Percentiles rank a stretch among this genome's conserved stretches.
Evolutionary conservation across 2,329 filamentous ascomycete genomes (phyloP).

Genomic region (Diaporthe amygdali): DNA sequence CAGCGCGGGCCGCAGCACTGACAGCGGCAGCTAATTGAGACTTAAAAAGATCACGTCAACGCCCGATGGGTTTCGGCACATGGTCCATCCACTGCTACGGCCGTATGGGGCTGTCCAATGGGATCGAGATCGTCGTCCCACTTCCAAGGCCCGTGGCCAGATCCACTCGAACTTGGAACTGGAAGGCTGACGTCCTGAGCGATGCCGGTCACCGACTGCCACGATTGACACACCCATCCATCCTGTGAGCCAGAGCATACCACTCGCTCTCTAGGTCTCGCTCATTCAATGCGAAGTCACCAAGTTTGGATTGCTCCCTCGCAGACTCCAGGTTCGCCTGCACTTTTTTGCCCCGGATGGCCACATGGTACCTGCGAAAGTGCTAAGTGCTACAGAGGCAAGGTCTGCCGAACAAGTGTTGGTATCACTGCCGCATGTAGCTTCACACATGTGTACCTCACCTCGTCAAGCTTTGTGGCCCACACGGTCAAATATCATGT

Average conservation of each 20-base stretch:
- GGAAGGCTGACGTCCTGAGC: background rate
- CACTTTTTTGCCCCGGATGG: background rate
- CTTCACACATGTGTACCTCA: too few relatives aligned
- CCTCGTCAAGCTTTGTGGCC: too few relatives aligned
- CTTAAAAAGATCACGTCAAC: background rate
- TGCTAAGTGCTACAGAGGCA: background rate
- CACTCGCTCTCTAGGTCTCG: background rate
- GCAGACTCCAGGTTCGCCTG: background rate
- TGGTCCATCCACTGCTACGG: background rate
- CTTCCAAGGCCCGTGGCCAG: background rate
- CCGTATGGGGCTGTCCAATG: background rate
- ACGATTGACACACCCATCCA: background rate
- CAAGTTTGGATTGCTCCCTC: background rate
- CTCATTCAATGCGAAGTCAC: background rate
- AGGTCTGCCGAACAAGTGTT: background rate
- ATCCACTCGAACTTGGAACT: background rate
- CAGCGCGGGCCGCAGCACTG: background rate
- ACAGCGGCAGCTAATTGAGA: slow-evolving; percentile 1
- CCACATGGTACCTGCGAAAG: background rate
- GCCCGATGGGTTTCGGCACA: background rate
- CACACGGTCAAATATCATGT: too few relatives aligned
- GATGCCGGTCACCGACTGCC: background rate
- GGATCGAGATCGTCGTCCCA: background rate
- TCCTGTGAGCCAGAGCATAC: background rate
- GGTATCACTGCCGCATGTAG: background rate